These are phyloP conservation scores for Ganoderma boninense DNA, from an alignment of 1,284 basidiomycete genomes.

Conservation along the genomic window DNA sequence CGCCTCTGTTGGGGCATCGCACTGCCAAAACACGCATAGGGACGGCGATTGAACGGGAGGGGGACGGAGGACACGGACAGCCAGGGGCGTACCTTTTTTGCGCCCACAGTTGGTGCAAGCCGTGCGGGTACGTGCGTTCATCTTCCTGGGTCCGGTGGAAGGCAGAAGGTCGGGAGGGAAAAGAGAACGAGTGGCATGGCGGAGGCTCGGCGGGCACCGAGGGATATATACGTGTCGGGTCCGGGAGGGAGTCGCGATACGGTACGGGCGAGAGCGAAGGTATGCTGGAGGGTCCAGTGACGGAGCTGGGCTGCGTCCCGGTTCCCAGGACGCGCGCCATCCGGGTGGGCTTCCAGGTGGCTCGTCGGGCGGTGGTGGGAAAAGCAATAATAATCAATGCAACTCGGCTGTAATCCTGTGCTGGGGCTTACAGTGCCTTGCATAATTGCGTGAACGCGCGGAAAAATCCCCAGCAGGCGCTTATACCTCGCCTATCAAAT, in stretches of 20 bases:
- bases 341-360: background rate
- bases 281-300: background rate
- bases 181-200: background rate
- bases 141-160: background rate
- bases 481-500: too few species aligned
- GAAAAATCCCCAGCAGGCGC: too few species aligned
- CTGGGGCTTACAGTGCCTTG: too few species aligned
- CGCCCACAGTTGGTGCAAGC: background rate
- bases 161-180: background rate
- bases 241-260: background rate
- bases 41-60: background rate
- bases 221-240: background rate
- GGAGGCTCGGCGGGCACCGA: background rate
- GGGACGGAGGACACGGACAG: background rate
- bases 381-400: conserved; percentile 2
- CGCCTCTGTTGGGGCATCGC: background rate
- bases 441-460: too few species aligned
- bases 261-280: background rate
- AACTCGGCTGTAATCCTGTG: conserved; percentile 4
- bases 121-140: background rate
- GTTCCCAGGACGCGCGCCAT: background rate
- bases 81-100: background rate
- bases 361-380: conserved; percentile 1
- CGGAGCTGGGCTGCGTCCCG: background rate
- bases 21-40: background rate